These are phyloP conservation scores for Yarrowia galli DNA, from an alignment of 1,139 yeast genomes.

Conservation along the genomic window DNA sequence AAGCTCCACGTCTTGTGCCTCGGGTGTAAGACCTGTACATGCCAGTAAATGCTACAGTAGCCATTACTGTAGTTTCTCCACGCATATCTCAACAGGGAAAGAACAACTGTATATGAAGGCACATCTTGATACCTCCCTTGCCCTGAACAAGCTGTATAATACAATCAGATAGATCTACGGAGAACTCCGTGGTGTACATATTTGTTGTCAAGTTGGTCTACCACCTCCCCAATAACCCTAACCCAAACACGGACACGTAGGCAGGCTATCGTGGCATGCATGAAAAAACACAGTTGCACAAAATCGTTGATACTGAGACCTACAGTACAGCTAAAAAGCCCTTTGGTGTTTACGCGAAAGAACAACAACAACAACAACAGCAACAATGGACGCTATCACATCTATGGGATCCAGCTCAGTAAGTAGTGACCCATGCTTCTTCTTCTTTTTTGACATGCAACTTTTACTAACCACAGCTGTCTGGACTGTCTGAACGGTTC, in stretches of 20 bases:
- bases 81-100: too few species aligned
- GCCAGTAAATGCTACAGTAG: too few species aligned
- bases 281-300: conserved; percentile 15
- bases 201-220: neutral
- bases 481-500: conserved; percentile 55
- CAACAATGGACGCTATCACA: conserved; percentile 37
- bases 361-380: conserved; percentile 3
- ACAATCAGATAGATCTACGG: too few species aligned
- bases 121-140: too few species aligned
- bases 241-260: conserved; percentile 36
- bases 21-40: too few species aligned
- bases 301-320: conserved; percentile 25
- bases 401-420: conserved; percentile 37
- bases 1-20: too few species aligned
- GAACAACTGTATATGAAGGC: too few species aligned
- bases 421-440: neutral
- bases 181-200: too few species aligned
- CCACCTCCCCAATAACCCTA: neutral
- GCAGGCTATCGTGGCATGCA: conserved; percentile 30
- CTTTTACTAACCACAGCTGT: conserved; percentile 36
- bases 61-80: too few species aligned
- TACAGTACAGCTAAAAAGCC: too few species aligned
- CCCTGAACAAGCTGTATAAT: too few species aligned
- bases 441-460: neutral
- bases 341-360: conserved; percentile 3